These are phyloP conservation scores for Tetraselmis chui DNA, from an alignment of 139 green algal species.

Conservation along the genomic window DNA sequence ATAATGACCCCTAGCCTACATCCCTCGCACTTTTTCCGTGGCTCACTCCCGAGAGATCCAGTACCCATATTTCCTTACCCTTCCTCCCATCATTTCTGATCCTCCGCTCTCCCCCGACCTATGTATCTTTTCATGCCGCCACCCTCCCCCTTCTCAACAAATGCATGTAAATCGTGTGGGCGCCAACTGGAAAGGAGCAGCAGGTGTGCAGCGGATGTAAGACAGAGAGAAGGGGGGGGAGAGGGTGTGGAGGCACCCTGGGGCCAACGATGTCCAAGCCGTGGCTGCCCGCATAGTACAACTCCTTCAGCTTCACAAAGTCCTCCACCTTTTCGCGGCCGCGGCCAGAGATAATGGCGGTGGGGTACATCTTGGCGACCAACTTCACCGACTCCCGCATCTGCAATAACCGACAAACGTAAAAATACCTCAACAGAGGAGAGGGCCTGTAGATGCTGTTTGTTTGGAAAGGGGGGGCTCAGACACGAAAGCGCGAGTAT, in stretches of 20 bases:
- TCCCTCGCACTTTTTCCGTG: too few relatives aligned
- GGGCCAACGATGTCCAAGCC: slow-evolving; percentile 93
- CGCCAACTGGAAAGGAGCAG: too few relatives aligned
- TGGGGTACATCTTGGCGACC: slow-evolving; percentile 80
- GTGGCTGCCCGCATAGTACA: slow-evolving; percentile 96
- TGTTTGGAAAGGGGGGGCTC: background rate
- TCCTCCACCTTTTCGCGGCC: slow-evolving; percentile 81
- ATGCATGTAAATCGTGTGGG: too few relatives aligned
- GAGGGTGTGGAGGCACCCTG: slow-evolving; percentile 17
- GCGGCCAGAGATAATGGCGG: slow-evolving; percentile 88
- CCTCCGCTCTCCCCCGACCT: too few relatives aligned
- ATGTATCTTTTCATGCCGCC: too few relatives aligned
- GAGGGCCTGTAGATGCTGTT: background rate
- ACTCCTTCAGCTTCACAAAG: slow-evolving; percentile 88
- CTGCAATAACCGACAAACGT: slow-evolving; percentile 16
- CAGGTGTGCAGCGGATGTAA: too few relatives aligned
- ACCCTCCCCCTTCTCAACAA: too few relatives aligned
- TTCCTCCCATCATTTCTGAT: too few relatives aligned
- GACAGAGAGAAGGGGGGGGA: too few relatives aligned
- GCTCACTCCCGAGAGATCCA: too few relatives aligned
- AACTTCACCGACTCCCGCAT: slow-evolving; percentile 68
- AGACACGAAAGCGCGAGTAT: background rate
- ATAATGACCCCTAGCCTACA: too few relatives aligned
- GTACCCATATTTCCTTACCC: too few relatives aligned
- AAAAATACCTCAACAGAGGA: background rate